Evolutionary conservation across 306 rosid genomes (phyloP).

Genomic region (Dalbergia cochinchinensis): DNA sequence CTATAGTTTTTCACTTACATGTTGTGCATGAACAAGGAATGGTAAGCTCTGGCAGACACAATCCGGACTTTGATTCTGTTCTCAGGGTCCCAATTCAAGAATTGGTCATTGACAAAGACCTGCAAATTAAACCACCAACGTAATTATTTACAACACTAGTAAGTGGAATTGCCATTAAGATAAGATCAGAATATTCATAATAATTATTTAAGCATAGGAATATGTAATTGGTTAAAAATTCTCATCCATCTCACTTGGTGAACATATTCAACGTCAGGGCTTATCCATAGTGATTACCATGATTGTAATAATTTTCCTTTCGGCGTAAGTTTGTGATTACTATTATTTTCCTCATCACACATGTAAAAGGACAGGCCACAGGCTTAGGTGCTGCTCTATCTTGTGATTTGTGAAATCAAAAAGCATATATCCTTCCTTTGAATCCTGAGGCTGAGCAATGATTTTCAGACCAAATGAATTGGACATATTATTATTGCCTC

Average conservation of each 20-base stretch:
- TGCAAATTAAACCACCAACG: constrained; percentile 29
- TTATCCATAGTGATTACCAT: background rate
- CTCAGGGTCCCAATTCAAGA: constrained; percentile 90
- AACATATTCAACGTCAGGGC: background rate
- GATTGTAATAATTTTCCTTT: background rate
- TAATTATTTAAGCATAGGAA: background rate
- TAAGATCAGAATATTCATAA: background rate
- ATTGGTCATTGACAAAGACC: constrained; percentile 94
- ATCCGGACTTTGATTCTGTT: constrained; percentile 86
- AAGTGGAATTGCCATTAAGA: background rate
- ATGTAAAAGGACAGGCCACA: constrained; percentile 33
- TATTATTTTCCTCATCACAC: background rate
- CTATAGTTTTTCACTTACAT: constrained; percentile 71
- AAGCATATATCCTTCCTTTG: constrained; percentile 42
- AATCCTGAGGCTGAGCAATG: constrained; percentile 24
- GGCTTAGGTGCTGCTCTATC: constrained; percentile 28
- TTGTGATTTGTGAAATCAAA: constrained; percentile 40
- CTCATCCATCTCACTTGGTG: background rate
- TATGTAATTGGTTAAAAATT: background rate
- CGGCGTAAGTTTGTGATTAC: background rate
- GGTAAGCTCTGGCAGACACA: constrained; percentile 94
- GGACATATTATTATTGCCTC: background rate
- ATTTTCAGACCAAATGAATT: constrained; percentile 21
- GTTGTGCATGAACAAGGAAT: constrained; percentile 97
- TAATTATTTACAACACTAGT: background rate